A percentile compares a stretch with the other conserved stretches of the same genome.
These are phyloP conservation scores for Malus orientalis DNA, from an alignment of 306 rosid species.

Conservation along the genomic window DNA sequence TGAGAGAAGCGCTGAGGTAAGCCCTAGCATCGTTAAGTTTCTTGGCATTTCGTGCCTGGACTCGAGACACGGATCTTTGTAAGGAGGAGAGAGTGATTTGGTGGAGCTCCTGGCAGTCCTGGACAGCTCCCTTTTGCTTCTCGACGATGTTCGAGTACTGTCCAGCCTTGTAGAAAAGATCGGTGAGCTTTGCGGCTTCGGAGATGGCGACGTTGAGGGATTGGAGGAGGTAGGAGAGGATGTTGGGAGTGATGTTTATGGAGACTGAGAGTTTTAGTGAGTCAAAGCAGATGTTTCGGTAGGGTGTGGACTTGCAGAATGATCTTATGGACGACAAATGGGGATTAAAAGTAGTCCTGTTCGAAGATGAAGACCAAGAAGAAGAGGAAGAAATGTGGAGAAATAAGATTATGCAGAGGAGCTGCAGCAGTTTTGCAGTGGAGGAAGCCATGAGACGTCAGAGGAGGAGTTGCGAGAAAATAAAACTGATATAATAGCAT, in stretches of 20 bases:
- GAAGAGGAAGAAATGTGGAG: neutral
- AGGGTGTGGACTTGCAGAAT: conserved; percentile 47
- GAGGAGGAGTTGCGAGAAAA: neutral
- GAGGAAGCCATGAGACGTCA: conserved; percentile 41
- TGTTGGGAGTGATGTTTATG: conserved; percentile 49
- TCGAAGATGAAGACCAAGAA: conserved; percentile 24
- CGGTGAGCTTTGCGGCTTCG: conserved; percentile 54
- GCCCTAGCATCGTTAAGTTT: conserved; percentile 46
- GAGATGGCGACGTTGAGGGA: conserved; percentile 50
- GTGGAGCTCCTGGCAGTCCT: conserved; percentile 71
- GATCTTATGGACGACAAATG: conserved; percentile 38
- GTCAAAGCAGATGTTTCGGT: conserved; percentile 49
- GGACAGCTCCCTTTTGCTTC: conserved; percentile 55
- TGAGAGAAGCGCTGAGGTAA: conserved; percentile 74
- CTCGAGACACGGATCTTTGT: conserved; percentile 39
- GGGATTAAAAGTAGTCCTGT: conserved; percentile 15
- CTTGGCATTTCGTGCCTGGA: conserved; percentile 14
- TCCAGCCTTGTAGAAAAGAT: conserved; percentile 30
- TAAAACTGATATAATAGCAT: neutral
- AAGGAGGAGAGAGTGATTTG: conserved; percentile 46
- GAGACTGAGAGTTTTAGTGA: conserved; percentile 64
- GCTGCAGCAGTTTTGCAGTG: conserved; percentile 21
- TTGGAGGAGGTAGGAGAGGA: conserved; percentile 46
- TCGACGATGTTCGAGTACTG: conserved; percentile 36
- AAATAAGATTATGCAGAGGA: conserved; percentile 26